These are phyloP conservation scores for Starmerella etchellsii DNA, from an alignment of 805 yeast species.

Conservation along the genomic window DNA sequence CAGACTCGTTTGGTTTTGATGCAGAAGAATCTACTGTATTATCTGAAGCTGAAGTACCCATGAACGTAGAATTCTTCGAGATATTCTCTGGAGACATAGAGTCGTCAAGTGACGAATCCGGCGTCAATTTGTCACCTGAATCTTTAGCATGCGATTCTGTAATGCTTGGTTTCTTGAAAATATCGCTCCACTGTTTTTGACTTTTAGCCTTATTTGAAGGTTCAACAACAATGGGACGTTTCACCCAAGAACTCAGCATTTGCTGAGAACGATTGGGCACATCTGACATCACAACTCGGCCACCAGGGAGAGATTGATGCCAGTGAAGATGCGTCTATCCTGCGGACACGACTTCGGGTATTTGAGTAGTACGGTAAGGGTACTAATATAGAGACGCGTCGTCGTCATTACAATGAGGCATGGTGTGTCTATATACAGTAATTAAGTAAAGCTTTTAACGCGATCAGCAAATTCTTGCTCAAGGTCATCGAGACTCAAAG, in stretches of 20 bases:
- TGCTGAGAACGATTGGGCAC: not conserved
- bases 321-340: too few relatives aligned
- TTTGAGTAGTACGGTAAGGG: too few relatives aligned
- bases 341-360: too few relatives aligned
- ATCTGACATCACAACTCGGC: not conserved
- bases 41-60: too few relatives aligned
- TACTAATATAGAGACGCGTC: too few relatives aligned
- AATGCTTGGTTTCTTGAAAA: conserved; percentile 6
- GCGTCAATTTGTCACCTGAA: not conserved
- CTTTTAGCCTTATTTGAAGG: not conserved
- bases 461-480: not conserved
- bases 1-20: too few relatives aligned
- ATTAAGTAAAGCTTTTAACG: not conserved
- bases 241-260: conserved; percentile 10
- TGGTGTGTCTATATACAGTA: not conserved
- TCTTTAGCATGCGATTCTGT: not conserved
- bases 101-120: too few relatives aligned
- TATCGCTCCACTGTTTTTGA: conserved; percentile 3
- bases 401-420: too few relatives aligned
- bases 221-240: not conserved
- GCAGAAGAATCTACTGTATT: too few relatives aligned
- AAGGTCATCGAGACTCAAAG: conserved; percentile 39
- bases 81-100: too few relatives aligned
- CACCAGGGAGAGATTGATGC: too few relatives aligned
- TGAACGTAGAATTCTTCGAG: too few relatives aligned